These are phyloP conservation scores for Aurinia saxatilis DNA, from an alignment of 345 rosid species.

Conservation along the genomic window DNA sequence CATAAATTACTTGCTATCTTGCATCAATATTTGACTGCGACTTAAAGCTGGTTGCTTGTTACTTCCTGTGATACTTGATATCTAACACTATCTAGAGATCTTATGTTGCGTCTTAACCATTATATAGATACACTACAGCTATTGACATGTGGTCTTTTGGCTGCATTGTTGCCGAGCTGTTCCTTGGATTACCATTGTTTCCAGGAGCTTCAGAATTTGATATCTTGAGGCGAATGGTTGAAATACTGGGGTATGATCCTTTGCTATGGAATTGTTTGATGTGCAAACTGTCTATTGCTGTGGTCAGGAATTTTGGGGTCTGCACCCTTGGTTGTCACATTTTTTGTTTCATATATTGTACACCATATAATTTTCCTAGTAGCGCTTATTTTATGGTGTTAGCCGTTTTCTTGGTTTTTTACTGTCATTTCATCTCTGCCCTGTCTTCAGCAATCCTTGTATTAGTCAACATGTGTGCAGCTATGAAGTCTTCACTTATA, in stretches of 20 bases:
- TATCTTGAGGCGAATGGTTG: slow-evolving; percentile 83
- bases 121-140: slow-evolving; percentile 82
- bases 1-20: neutral
- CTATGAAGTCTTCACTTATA: slow-evolving; percentile 1
- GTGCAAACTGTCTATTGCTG: neutral
- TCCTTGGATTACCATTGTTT: slow-evolving; percentile 92
- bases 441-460: neutral
- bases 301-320: neutral
- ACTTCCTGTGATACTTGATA: neutral
- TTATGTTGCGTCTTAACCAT: slow-evolving; percentile 38
- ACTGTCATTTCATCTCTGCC: neutral
- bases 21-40: slow-evolving; percentile 3
- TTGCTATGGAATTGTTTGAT: slow-evolving; percentile 5
- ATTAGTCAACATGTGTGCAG: slow-evolving; percentile 3
- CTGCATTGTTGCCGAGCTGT: slow-evolving; percentile 98
- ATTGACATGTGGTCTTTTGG: slow-evolving; percentile 99
- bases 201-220: slow-evolving; percentile 99
- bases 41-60: neutral
- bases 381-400: neutral
- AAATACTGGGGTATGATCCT: slow-evolving; percentile 75
- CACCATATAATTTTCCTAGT: neutral
- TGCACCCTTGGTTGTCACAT: neutral
- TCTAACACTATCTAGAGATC: neutral
- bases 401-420: neutral
- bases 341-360: slow-evolving; percentile 4